phyloP scores from a whole-genome alignment of 2,329 filamentous ascomycete genomes.

The Cladosporium sp. region DNA sequence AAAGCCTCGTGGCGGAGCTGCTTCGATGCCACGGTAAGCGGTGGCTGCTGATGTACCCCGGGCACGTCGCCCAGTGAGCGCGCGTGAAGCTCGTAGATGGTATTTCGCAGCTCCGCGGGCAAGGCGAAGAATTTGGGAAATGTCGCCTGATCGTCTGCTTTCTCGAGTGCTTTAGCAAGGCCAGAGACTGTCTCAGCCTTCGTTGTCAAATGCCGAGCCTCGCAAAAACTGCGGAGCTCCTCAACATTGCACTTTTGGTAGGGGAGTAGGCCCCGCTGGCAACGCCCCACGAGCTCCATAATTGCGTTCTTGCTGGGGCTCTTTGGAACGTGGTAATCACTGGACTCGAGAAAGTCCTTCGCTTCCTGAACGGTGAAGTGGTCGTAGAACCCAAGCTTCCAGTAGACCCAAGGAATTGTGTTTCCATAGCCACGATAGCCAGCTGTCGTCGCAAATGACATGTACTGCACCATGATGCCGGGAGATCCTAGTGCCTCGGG shows the following conservation, averaged over 20 bases:
- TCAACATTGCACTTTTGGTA: background rate
- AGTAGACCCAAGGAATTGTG: background rate
- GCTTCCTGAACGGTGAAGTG: background rate
- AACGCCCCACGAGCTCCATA: background rate
- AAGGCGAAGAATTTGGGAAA: background rate
- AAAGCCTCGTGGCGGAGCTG: background rate
- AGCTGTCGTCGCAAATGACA: no score
- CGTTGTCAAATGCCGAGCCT: background rate
- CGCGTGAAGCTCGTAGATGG: background rate
- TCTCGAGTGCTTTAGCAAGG: background rate
- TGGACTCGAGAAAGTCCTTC: background rate
- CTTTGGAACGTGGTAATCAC: background rate
- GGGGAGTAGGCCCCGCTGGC: background rate
- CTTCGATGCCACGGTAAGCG: background rate
- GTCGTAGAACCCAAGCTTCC: background rate
- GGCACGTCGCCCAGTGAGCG: background rate
- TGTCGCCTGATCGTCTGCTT: background rate
- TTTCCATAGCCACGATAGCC: no score
- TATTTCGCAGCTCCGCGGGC: background rate
- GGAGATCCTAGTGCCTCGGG: no score
- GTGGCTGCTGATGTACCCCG: background rate
- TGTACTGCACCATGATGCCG: no score
- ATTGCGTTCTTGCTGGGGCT: background rate
- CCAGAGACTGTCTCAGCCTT: background rate
- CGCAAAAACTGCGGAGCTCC: constrained; percentile 2